Evolutionary conservation across 2,329 filamentous ascomycete genomes (phyloP), one percentile per base, ranked within the genome.

Genomic region (Venturia pyrina): DNA sequence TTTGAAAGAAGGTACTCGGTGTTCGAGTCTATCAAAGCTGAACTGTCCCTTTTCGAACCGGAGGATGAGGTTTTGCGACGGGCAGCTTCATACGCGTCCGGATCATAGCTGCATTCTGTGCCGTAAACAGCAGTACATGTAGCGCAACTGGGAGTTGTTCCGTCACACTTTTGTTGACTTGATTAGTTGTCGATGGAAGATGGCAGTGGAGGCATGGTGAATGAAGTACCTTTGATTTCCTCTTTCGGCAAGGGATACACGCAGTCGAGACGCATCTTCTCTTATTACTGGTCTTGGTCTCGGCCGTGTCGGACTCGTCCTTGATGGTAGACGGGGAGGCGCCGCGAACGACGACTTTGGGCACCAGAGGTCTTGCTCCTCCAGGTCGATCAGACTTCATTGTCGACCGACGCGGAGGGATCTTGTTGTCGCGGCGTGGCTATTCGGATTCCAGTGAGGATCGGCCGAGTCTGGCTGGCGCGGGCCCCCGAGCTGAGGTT

Each of bases 101-200:
- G 73, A 69, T 82, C 81, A 71, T 83, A 83, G 68, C 69, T 72
- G 71, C 81, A 83, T 53, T 79, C 75, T 13, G 80, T 81, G 64
- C 77, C 75, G 71, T 83, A 83, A 11, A 83, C 80, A 24, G 79
- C 78, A 10, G 74, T 76, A 69, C 81, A 83, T 13, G 81, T 82
- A 28, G 80, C 80, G 71, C 81, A 83, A 7, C 77, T 71, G 43
- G 81, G 81, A 15, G 76, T 72, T 41, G 75, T 73, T 44, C 81
- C 80, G 71, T 83, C 81, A 70, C 81, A 83, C 80, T 83, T 44
- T 1, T 44, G 6, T 10, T 19, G 21, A 19, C 10, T 3, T 34
- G 50, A n/a, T 60, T 43, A 56, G 44, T 37, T 24, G 37, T 19
- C 4, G 34, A 41, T 43, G 17, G 28, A 37, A 19, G 28, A 43